Evolutionary conservation across 2,329 filamentous ascomycete species (phyloP).

Genomic region (Pyricularia sp.): DNA sequence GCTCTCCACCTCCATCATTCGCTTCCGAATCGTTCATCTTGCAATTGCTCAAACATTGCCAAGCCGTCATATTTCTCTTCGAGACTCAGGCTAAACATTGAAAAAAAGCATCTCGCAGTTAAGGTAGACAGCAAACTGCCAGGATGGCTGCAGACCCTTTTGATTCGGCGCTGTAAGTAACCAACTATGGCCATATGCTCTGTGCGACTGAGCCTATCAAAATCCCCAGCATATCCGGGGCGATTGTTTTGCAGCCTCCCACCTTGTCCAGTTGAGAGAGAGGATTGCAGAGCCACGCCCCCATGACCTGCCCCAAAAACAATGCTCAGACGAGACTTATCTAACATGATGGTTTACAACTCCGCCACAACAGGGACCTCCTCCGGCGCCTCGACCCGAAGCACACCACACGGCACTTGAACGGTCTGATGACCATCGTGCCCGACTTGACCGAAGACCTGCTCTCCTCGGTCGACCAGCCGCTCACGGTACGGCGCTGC

Average conservation of each 20-base stretch:
- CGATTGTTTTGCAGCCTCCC: neutral
- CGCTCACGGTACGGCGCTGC: constrained; percentile 78
- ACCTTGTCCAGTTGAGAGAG: neutral
- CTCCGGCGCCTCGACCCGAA: constrained; percentile 96
- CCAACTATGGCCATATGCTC: constrained; percentile 2
- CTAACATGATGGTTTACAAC: constrained; percentile 2
- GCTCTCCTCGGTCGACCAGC: constrained; percentile 94
- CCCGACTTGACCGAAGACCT: constrained; percentile 95
- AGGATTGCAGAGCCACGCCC: neutral
- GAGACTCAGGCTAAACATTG: neutral
- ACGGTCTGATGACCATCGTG: constrained; percentile 77
- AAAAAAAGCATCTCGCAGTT: neutral
- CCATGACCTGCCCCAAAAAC: constrained; percentile 5
- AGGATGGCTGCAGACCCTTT: constrained; percentile 49
- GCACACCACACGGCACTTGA: constrained; percentile 79
- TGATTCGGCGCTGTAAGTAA: constrained; percentile 64
- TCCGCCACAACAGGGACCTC: constrained; percentile 61
- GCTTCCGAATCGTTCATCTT: neutral
- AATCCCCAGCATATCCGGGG: neutral
- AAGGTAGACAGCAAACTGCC: constrained; percentile 11
- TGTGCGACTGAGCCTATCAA: neutral
- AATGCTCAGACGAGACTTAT: neutral
- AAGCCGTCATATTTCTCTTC: neutral
- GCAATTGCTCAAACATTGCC: neutral
- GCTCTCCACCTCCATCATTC: neutral